Evolutionary conservation across 2,329 filamentous ascomycete species (phyloP).

Genomic region (Exophiala alcalophila): DNA sequence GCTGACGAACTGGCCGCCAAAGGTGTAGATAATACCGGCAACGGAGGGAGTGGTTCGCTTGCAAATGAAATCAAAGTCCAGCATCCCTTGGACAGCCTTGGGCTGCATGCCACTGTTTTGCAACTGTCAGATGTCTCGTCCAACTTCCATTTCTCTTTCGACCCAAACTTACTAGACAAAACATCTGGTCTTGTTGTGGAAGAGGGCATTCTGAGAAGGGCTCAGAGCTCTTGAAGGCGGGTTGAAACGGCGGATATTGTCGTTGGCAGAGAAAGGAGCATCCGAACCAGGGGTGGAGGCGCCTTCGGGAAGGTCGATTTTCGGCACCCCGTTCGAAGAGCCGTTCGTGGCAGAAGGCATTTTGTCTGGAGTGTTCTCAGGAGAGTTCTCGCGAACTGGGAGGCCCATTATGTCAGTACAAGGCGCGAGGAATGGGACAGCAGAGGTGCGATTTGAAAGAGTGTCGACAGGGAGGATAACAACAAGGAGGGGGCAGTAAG

Average conservation of each 20-base stretch:
- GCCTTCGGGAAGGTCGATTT: conserved; percentile 51
- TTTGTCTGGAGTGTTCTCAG: conserved; percentile 22
- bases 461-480: conserved; percentile 6
- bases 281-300: conserved; percentile 28
- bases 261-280: conserved; percentile 69
- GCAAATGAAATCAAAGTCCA: conserved; percentile 99
- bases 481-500: conserved; percentile 5
- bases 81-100: conserved; percentile 85
- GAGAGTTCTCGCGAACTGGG: conserved; percentile 26
- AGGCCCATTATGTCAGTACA: conserved; percentile 29
- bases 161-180: conserved; percentile 92
- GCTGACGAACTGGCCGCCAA: conserved; percentile 99
- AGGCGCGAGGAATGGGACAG: conserved; percentile 6
- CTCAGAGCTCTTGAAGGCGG: conserved; percentile 89
- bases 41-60: conserved; percentile 95
- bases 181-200: conserved; percentile 99
- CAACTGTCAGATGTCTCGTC: conserved; percentile 31
- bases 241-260: conserved; percentile 96
- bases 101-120: conserved; percentile 78
- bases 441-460: conserved; percentile 2
- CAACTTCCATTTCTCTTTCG: conserved; percentile 38
- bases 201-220: conserved; percentile 86
- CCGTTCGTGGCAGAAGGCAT: conserved; percentile 54
- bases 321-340: conserved; percentile 48
- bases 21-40: conserved; percentile 99